Base-by-base conservation (phyloP, 257 asterid species). In the Vinca minor region DNA sequence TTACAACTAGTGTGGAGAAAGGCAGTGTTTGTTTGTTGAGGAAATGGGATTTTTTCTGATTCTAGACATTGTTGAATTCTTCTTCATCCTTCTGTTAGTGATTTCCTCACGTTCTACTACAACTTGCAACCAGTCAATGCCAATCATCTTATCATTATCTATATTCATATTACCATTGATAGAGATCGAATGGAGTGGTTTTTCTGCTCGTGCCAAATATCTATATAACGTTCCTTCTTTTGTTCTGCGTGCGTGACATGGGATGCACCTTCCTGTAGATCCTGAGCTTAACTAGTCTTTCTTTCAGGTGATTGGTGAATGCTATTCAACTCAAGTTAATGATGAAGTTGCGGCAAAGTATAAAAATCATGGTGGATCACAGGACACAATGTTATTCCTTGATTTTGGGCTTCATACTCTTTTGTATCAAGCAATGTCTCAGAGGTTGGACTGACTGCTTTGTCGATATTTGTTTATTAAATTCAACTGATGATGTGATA, bases 291-390 rank as follows among this genome's bases (percentile, higher is more conserved):
- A 46, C 45, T 55, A 72, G 72, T 66, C 55, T 59, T 73, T 66
- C 67, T 59, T 73, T 78, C 78, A 92, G 98, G 94, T 89, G 69
- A 85, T 92, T 82, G 94, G 98, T 4, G 96, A 92, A 74, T 85
- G 94, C 75, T 87, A 89, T 84, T 69, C 89, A 65, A 76, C 80
- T 76, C 77, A 78, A 77, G 74, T 82, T 72, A 71, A 76, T 61
- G 95, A 89, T 60, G 87, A 76, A 66, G 73, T 87, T 73, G 81
- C 80, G 58, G 79, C 66, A 58, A 84, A 68, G 65, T 92, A 85
- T 72, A 87, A 71, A 77, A 52, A 61, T 64, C 59, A 80, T 50
- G 79, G 75, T 62, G 88, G 80, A 72, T 81, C 89, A n/a, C 87
- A 77, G 70, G 95, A 85, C 69, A 76, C 69, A 41, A 82, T 82